Evolutionary conservation across 768 basidiomycete genomes (phyloP).

Genomic region (Harrya chromipes): DNA sequence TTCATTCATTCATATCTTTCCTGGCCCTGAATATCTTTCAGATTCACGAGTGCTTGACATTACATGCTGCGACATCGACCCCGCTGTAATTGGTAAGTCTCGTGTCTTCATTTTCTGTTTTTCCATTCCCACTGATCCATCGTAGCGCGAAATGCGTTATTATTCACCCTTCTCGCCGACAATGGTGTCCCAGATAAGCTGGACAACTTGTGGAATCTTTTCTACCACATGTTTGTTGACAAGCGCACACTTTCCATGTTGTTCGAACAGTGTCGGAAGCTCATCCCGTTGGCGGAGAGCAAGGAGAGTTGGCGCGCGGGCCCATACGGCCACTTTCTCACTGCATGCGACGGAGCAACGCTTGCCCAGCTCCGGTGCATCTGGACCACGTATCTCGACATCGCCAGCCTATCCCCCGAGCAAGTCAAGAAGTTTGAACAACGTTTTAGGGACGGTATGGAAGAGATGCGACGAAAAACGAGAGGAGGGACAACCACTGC

Average conservation of each 20-base stretch:
- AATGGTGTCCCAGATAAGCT: slow-evolving; percentile 8
- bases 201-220: slow-evolving; percentile 22
- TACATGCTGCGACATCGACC: slow-evolving; percentile 32
- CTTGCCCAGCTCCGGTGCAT: slow-evolving; percentile 17
- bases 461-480: not conserved
- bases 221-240: slow-evolving; percentile 27
- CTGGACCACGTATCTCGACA: slow-evolving; percentile 22
- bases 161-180: slow-evolving; percentile 27
- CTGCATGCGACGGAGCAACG: slow-evolving; percentile 19
- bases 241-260: slow-evolving; percentile 15
- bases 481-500: slow-evolving; percentile 3
- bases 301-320: slow-evolving; percentile 20
- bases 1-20: not conserved
- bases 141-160: slow-evolving; percentile 26
- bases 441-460: slow-evolving; percentile 9
- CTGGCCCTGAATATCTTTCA: not conserved
- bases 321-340: slow-evolving; percentile 25
- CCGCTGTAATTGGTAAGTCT: slow-evolving; percentile 23
- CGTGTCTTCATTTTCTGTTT: not conserved
- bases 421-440: slow-evolving; percentile 11
- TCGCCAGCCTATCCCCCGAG: not conserved
- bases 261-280: slow-evolving; percentile 24
- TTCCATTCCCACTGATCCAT: not conserved
- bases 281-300: slow-evolving; percentile 17
- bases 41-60: slow-evolving; percentile 19